A percentile compares a stretch with the other conserved stretches of the same genome.
Conservation (phyloP, 495 filamentous ascomycete genomes). For the Daldinia concentrica region DNA sequence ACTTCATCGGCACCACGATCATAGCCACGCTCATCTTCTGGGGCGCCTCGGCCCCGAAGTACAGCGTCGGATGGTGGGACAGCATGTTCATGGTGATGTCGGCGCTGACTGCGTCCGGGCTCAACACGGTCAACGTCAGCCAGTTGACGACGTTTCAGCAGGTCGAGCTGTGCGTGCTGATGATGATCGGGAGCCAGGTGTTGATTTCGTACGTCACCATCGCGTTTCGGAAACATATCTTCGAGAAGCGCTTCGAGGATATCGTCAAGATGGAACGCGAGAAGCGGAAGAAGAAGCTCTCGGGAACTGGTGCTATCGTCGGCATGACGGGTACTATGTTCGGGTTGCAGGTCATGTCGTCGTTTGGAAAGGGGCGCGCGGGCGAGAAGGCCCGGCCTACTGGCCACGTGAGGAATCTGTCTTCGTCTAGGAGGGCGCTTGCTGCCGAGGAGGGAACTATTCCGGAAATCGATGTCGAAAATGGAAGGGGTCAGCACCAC, state of each 20-base stretch:
- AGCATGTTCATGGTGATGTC: conserved; percentile 74
- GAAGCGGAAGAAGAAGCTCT: conserved; percentile 40
- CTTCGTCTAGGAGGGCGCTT: conserved; percentile 10
- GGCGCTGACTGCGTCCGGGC: conserved; percentile 76
- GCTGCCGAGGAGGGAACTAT: conserved; percentile 20
- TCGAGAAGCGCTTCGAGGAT: conserved; percentile 67
- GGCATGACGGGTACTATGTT: conserved; percentile 46
- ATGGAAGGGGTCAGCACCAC: conserved; percentile 21
- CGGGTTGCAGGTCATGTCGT: conserved; percentile 42
- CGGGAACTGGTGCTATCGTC: conserved; percentile 33
- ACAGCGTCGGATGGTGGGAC: conserved; percentile 71
- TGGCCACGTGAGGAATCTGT: conserved; percentile 2
- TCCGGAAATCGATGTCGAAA: conserved; percentile 15
- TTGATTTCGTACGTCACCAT: conserved; percentile 63
- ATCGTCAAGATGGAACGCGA: conserved; percentile 58
- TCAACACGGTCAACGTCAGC: conserved; percentile 69
- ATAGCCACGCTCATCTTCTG: conserved; percentile 72
- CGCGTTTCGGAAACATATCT: conserved; percentile 68
- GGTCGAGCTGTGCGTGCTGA: conserved; percentile 68
- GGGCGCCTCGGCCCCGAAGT: conserved; percentile 62
- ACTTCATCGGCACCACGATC: conserved; percentile 71
- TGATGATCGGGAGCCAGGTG: conserved; percentile 71
- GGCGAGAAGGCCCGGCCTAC: conserved; percentile 24
- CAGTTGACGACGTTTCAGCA: conserved; percentile 77
- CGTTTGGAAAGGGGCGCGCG: conserved; percentile 36